Conservation (phyloP, 2,329 filamentous ascomycete species). For the Madurella mycetomatis region DNA sequence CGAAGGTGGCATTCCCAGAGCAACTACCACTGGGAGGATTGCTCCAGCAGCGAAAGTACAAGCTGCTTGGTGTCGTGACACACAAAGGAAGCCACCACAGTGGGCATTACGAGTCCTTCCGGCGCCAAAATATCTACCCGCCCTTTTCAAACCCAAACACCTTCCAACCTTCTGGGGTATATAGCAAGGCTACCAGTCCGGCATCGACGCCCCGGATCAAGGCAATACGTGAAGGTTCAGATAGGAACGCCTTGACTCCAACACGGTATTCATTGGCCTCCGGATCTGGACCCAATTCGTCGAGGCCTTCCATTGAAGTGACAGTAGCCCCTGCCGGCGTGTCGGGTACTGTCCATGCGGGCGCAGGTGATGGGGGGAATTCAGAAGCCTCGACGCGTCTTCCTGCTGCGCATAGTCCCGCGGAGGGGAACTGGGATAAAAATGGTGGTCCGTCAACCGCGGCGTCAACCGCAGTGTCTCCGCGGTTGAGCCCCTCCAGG, state of each 20-base stretch:
- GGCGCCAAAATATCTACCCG: constrained; percentile 72
- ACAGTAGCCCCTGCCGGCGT: not conserved
- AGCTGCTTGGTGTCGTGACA: constrained; percentile 79
- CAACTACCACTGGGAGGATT: constrained; percentile 76
- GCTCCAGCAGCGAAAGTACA: constrained; percentile 73
- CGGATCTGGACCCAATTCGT: constrained; percentile 19
- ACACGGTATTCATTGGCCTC: constrained; percentile 44
- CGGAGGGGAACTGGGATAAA: constrained; percentile 37
- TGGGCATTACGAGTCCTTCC: constrained; percentile 95
- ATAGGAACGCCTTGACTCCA: constrained; percentile 41
- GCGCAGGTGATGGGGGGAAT: not conserved
- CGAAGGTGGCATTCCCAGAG: constrained; percentile 91
- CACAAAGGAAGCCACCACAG: constrained; percentile 95
- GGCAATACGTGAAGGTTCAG: constrained; percentile 33
- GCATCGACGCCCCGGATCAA: constrained; percentile 45
- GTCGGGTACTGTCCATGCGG: not conserved
- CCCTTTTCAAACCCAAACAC: constrained; percentile 80
- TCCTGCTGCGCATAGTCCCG: constrained; percentile 23
- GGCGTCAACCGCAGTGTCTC: constrained; percentile 53
- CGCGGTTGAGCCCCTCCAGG: constrained; percentile 49
- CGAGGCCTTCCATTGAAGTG: constrained; percentile 15
- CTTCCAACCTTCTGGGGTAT: constrained; percentile 71
- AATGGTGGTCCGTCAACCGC: constrained; percentile 50
- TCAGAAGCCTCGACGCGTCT: not conserved
- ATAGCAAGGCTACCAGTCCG: constrained; percentile 58